Evolutionary conservation across 106 monocot species (phyloP), one percentile per base, ranked within the genome.

Genomic region (Xerophyta viscosa): DNA sequence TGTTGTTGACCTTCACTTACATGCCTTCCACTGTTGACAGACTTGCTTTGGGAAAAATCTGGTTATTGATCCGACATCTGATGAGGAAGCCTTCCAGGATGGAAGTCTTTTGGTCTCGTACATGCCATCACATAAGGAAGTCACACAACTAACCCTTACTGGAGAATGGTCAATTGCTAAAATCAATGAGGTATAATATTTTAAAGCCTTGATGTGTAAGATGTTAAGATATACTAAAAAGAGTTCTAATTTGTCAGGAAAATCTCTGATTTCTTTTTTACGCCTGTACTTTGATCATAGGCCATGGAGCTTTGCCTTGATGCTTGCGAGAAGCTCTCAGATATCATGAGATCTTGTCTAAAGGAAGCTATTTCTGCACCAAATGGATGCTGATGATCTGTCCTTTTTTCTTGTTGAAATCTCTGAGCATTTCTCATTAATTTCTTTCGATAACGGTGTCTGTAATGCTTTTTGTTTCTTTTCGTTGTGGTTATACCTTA

Each of bases 271-370:
- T 2, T 15, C 2, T 39, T 39, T 39, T 39, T 10, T 10, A n/a
- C n/a, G n/a, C n/a, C n/a, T n/a, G n/a, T n/a, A n/a, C 1, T 39
- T 39, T 39, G 39, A 36, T 36, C 7, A 39, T 76, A 88, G 93
- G 93, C 84, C 36, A 86, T 79, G 65, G 96, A 90, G 58, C 82
- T 98, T 24, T 98, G 89, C 50, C 58, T 85, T 28, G 96, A 96
- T 58, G 96, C 85, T 31, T 79, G 96, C 53, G 66, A 66, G 24
- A 96, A 96, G 81, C 85, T 96, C 20, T 70, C 71, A 1, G 74
- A 70, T 48, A 62, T 98, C 46, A 66, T 90, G 81, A 79, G 96
- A 36, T 58, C 78, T 6, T 86, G 79, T 59, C 63, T 90, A 36
- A 98, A 77, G 49, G 86, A 88, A 27, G 41, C 84, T 27, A 60